Conservation (phyloP, 441 rosid species). For the Sinapis alba region DNA sequence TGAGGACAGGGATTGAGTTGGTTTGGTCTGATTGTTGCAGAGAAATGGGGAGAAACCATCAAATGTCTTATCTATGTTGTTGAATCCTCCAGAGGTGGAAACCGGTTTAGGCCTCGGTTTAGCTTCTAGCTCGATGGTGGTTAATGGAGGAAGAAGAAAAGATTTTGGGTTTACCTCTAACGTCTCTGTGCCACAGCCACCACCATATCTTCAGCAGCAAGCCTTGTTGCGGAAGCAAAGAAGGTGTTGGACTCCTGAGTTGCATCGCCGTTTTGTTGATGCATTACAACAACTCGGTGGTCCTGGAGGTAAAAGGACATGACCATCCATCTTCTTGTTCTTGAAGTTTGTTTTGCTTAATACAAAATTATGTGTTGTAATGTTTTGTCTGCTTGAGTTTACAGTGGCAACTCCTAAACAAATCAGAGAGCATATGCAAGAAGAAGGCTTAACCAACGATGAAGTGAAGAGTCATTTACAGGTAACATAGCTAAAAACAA, state of each 20-base stretch:
- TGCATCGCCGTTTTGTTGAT: constrained; percentile 80
- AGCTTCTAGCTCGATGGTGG: constrained; percentile 22
- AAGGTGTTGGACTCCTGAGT: constrained; percentile 95
- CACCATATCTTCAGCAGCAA: constrained; percentile 55
- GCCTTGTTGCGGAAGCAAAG: constrained; percentile 78
- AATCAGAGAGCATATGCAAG: constrained; percentile 97
- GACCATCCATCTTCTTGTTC: constrained; percentile 10
- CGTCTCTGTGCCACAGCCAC: constrained; percentile 39
- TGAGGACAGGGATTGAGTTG: constrained; percentile 16
- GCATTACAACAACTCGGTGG: constrained; percentile 96
- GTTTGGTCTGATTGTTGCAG: constrained; percentile 40
- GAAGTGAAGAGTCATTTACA: constrained; percentile 99
- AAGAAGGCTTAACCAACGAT: constrained; percentile 93
- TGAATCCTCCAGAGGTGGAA: constrained; percentile 63
- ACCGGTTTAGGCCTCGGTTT: constrained; percentile 52
- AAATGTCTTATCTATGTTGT: constrained; percentile 52
- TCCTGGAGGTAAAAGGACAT: constrained; percentile 62
- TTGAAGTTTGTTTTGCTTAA: constrained; percentile 1
- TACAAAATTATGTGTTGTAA: constrained; percentile 30
- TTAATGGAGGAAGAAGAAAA: constrained; percentile 35
- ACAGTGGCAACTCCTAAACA: constrained; percentile 98
- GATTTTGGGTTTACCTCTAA: constrained; percentile 46
- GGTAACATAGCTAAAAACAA: constrained; percentile 40
- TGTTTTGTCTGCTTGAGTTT: constrained; percentile 9
- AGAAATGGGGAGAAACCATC: constrained; percentile 38